phyloP scores from a whole-genome alignment of 2,329 filamentous ascomycete genomes.

The Nothophoma quercina region DNA sequence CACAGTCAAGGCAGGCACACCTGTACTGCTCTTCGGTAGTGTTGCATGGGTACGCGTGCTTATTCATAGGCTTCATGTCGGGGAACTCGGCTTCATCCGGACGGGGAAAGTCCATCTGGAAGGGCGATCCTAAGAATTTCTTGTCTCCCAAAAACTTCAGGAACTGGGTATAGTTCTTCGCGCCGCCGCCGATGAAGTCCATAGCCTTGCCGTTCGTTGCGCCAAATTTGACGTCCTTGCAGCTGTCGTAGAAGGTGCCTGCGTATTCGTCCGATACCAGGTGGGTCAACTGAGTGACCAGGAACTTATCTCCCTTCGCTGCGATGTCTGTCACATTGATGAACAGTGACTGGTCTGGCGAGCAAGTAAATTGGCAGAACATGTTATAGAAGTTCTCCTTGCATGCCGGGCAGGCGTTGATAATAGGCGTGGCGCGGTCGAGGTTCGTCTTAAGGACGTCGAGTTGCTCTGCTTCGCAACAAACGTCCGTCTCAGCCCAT shows the following conservation, averaged over 20 bases:
- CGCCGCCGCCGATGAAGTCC: slow-evolving; percentile 93
- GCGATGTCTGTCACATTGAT: slow-evolving; percentile 85
- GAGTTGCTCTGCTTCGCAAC: slow-evolving; percentile 84
- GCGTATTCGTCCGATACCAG: slow-evolving; percentile 85
- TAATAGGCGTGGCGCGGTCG: slow-evolving; percentile 84
- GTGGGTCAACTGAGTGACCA: slow-evolving; percentile 92
- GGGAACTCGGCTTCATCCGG: slow-evolving; percentile 66
- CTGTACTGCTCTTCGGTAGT: slow-evolving; percentile 84
- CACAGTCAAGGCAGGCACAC: slow-evolving; percentile 94
- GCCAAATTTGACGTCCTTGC: slow-evolving; percentile 98
- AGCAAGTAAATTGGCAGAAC: slow-evolving; percentile 98
- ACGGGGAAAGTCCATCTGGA: slow-evolving; percentile 93
- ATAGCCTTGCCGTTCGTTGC: slow-evolving; percentile 93
- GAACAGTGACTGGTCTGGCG: slow-evolving; percentile 93
- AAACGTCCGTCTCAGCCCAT: slow-evolving; percentile 85
- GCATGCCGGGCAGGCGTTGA: slow-evolving; percentile 94
- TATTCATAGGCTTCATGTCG: slow-evolving; percentile 74
- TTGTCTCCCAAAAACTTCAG: slow-evolving; percentile 93
- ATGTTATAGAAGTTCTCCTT: slow-evolving; percentile 98
- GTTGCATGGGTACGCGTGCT: slow-evolving; percentile 85
- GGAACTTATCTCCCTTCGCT: slow-evolving; percentile 64
- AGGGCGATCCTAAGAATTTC: slow-evolving; percentile 89
- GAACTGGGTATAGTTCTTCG: slow-evolving; percentile 86
- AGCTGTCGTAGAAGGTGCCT: slow-evolving; percentile 91
- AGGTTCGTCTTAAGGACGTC: slow-evolving; percentile 83